Evolutionary conservation across 441 rosid genomes (phyloP).

Genomic region (Hura crepitans): DNA sequence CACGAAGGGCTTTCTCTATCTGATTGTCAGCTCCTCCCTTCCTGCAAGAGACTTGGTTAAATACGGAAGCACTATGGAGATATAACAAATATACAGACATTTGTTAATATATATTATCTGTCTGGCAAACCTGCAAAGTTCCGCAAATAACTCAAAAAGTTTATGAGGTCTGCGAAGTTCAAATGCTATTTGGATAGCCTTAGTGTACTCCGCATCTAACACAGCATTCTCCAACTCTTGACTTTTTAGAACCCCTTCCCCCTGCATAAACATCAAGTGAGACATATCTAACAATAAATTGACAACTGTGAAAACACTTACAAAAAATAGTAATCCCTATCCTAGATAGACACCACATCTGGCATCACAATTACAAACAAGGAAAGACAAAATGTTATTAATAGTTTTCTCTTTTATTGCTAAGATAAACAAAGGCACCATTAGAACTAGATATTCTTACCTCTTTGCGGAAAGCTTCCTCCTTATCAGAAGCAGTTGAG

Average conservation of each 20-base stretch:
- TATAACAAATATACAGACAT: not conserved
- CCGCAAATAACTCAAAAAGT: conserved; percentile 68
- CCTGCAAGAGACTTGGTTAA: conserved; percentile 39
- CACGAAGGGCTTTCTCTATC: conserved; percentile 56
- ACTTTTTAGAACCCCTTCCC: conserved; percentile 65
- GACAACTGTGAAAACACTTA: not conserved
- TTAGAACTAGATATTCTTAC: conserved; percentile 30
- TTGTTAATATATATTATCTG: not conserved
- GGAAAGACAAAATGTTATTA: not conserved
- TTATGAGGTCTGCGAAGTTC: conserved; percentile 79
- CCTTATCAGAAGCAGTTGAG: conserved; percentile 78
- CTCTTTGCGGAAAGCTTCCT: conserved; percentile 88
- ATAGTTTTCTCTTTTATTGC: not conserved
- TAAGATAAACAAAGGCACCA: conserved; percentile 14
- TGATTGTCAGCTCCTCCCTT: conserved; percentile 49
- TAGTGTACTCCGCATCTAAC: conserved; percentile 66
- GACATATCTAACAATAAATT: not conserved
- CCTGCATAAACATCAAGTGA: conserved; percentile 46
- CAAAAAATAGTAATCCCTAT: not conserved
- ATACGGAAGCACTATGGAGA: conserved; percentile 13
- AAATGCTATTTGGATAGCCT: conserved; percentile 80
- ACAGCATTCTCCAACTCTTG: conserved; percentile 91
- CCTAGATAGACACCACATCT: not conserved
- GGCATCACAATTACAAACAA: not conserved
- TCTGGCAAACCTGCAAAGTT: conserved; percentile 40